Percentiles rank a stretch among this genome's conserved stretches.
These are phyloP conservation scores for Rhodofomes roseus DNA, from an alignment of 1,284 basidiomycete genomes.

Conservation along the genomic window DNA sequence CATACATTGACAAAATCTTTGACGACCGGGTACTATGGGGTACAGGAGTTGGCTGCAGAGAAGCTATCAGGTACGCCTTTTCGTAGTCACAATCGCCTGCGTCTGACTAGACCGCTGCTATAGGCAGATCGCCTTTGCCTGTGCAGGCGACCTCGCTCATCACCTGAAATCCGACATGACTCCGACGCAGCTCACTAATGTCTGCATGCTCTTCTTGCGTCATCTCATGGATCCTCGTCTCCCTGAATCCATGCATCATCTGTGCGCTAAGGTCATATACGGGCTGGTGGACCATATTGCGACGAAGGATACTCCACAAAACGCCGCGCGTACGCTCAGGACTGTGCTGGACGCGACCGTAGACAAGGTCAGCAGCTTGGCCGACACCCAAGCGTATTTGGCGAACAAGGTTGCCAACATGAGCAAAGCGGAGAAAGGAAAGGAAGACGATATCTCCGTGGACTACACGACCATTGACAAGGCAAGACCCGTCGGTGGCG, in stretches of 20 bases:
- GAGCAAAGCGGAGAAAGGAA: slow-evolving; percentile 45
- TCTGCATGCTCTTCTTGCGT: slow-evolving; percentile 85
- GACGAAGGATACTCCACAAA: slow-evolving; percentile 67
- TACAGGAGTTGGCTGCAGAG: slow-evolving; percentile 75
- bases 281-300: slow-evolving; percentile 86
- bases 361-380: slow-evolving; percentile 84
- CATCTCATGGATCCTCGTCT: slow-evolving; percentile 90
- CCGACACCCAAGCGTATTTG: slow-evolving; percentile 61
- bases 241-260: slow-evolving; percentile 80
- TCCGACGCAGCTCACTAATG: slow-evolving; percentile 72
- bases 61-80: slow-evolving; percentile 68
- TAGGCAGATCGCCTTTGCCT: slow-evolving; percentile 82
- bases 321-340: slow-evolving; percentile 64
- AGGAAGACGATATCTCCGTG: slow-evolving; percentile 30
- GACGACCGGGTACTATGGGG: slow-evolving; percentile 93
- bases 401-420: slow-evolving; percentile 33
- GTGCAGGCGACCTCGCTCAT: slow-evolving; percentile 92
- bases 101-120: slow-evolving; percentile 7
- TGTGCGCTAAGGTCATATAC: slow-evolving; percentile 93
- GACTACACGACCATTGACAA: slow-evolving; percentile 71
- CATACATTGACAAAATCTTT: slow-evolving; percentile 87
- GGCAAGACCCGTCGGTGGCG: slow-evolving; percentile 71
- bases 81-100: background rate
- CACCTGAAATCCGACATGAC: slow-evolving; percentile 86
- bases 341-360: slow-evolving; percentile 84